Conservation (phyloP, 1,284 basidiomycete species). For the Golubevia sp. region DNA sequence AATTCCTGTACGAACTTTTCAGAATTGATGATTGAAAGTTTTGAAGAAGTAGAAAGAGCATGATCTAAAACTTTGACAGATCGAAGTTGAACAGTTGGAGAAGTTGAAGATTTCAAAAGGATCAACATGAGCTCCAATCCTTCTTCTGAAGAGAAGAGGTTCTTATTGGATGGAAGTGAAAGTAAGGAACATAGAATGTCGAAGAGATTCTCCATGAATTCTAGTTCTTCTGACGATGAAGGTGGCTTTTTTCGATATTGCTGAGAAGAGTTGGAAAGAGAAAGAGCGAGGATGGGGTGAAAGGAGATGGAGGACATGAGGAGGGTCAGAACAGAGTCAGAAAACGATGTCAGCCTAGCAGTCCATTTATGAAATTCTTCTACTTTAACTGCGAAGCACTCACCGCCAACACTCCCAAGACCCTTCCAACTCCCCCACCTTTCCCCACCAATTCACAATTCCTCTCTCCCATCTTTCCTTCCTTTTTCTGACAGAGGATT, state of each 20-base stretch:
- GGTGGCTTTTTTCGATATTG: conserved; percentile 79
- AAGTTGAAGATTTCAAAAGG: conserved; percentile 69
- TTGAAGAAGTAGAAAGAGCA: conserved; percentile 81
- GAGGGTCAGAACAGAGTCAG: not conserved
- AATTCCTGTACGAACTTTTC: conserved; percentile 83
- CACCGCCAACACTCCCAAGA: conserved; percentile 81
- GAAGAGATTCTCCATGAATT: conserved; percentile 97
- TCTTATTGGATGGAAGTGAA: conserved; percentile 77
- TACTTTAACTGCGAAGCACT: conserved; percentile 55
- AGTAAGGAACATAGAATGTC: conserved; percentile 77
- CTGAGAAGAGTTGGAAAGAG: not conserved
- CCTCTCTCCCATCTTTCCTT: conserved; percentile 4
- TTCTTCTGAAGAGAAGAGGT: conserved; percentile 83
- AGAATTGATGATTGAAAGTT: conserved; percentile 70
- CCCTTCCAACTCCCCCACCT: conserved; percentile 76
- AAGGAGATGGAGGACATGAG: conserved; percentile 8
- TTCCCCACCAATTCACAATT: conserved; percentile 35
- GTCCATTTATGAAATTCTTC: not conserved
- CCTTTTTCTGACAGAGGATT: conserved; percentile 74
- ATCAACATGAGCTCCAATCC: conserved; percentile 95
- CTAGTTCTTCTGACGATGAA: conserved; percentile 81
- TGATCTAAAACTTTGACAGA: conserved; percentile 79
- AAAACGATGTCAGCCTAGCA: not conserved
- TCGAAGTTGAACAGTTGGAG: conserved; percentile 5
- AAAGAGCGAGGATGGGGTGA: not conserved